Evolutionary conservation across 768 basidiomycete species (phyloP).

Genomic region (Termitomyces sp.): DNA sequence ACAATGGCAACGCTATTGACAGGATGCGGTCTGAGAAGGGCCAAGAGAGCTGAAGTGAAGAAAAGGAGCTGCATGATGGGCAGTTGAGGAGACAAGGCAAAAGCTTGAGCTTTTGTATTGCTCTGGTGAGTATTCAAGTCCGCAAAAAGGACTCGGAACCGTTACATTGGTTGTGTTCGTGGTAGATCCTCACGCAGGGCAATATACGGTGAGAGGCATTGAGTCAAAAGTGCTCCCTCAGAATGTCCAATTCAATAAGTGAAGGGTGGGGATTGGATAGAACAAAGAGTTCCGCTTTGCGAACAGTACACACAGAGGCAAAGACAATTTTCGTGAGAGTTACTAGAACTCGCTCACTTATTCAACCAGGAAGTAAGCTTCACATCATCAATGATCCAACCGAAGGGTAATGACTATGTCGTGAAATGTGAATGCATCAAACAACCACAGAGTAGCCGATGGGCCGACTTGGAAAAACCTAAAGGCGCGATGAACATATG

Average conservation of each 20-base stretch:
- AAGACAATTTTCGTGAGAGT: slow-evolving; percentile 7
- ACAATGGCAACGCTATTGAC: background rate
- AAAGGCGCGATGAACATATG: background rate
- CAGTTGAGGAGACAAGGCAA: slow-evolving; percentile 1
- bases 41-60: slow-evolving; percentile 5
- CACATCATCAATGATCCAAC: slow-evolving; percentile 2
- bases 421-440: background rate
- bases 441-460: background rate
- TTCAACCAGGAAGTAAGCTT: slow-evolving; percentile 1
- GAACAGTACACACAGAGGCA: background rate
- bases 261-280: slow-evolving; percentile 7
- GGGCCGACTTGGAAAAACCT: background rate
- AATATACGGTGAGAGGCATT: slow-evolving; percentile 7
- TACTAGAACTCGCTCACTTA: background rate
- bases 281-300: background rate
- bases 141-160: slow-evolving; percentile 11
- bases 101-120: slow-evolving; percentile 7
- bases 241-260: slow-evolving; percentile 6
- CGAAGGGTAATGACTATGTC: background rate
- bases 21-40: slow-evolving; percentile 8
- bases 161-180: background rate
- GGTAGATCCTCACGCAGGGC: background rate
- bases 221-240: background rate
- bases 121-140: background rate
- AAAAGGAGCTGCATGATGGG: slow-evolving; percentile 11